phyloP scores from a whole-genome alignment of 164 flowering plant genomes.

The Piper longum region DNA sequence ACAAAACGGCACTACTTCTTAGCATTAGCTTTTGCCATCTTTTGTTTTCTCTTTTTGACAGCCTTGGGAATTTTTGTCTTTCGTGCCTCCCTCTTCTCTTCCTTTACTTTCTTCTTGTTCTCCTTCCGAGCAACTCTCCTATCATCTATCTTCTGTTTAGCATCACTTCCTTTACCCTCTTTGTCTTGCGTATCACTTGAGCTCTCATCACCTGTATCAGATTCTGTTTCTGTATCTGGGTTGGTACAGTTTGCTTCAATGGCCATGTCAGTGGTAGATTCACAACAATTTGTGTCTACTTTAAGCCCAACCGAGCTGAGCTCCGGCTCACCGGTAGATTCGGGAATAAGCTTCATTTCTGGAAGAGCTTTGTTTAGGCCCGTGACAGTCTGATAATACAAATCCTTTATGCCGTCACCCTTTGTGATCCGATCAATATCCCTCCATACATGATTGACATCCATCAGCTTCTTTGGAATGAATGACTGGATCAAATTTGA shows the following conservation, averaged over 20 bases:
- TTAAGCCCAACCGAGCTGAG: constrained; percentile 3
- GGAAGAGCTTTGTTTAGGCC: constrained; percentile 63
- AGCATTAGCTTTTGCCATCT: constrained; percentile 56
- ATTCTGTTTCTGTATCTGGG: constrained; percentile 17
- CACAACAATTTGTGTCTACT: background rate
- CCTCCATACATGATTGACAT: constrained; percentile 62
- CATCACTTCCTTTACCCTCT: constrained; percentile 16
- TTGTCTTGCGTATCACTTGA: constrained; percentile 24
- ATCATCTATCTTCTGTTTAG: constrained; percentile 25
- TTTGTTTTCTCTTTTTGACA: constrained; percentile 79
- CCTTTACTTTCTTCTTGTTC: constrained; percentile 92
- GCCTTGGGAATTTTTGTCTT: constrained; percentile 84
- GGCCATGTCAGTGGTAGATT: background rate
- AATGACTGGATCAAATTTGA: constrained; percentile 32
- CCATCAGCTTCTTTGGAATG: constrained; percentile 71
- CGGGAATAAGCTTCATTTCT: constrained; percentile 11
- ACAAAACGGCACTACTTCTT: constrained; percentile 20
- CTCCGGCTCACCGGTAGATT: constrained; percentile 7
- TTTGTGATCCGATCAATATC: constrained; percentile 58
- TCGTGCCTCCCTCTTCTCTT: constrained; percentile 90
- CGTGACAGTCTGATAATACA: constrained; percentile 72
- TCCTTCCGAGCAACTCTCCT: constrained; percentile 79
- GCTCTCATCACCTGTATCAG: constrained; percentile 35
- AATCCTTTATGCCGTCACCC: constrained; percentile 61
- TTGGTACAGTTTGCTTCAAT: background rate